Evolutionary conservation across 1,139 yeast species (phyloP).

Genomic region (Pichia terricola): DNA sequence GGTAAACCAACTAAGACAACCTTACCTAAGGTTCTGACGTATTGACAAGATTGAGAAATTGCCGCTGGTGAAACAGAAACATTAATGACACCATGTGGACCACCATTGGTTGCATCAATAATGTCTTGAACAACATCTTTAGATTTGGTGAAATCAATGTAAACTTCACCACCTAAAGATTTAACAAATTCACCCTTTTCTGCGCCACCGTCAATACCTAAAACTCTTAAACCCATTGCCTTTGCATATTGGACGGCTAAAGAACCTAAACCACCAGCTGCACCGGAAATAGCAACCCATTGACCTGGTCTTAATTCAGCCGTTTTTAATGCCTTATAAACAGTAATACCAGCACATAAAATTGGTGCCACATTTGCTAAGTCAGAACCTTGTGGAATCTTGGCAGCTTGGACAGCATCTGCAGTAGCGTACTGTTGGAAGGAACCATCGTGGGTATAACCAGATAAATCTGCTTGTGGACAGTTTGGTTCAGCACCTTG

Average conservation of each 20-base stretch:
- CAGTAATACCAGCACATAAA: constrained; percentile 75
- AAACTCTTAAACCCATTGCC: constrained; percentile 66
- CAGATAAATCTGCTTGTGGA: constrained; percentile 58
- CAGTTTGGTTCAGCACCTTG: constrained; percentile 59
- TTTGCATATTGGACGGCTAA: constrained; percentile 66
- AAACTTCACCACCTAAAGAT: constrained; percentile 57
- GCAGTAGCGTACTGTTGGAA: constrained; percentile 78
- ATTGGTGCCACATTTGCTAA: constrained; percentile 63
- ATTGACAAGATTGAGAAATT: constrained; percentile 51
- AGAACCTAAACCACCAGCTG: constrained; percentile 74
- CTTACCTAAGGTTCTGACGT: constrained; percentile 60
- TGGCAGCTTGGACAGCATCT: constrained; percentile 69
- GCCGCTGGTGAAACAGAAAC: constrained; percentile 66
- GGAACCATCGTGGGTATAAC: constrained; percentile 74
- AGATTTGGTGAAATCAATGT: constrained; percentile 51
- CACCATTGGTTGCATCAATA: constrained; percentile 52
- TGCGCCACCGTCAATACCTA: constrained; percentile 70
- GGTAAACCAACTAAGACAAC: constrained; percentile 71
- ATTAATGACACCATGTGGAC: constrained; percentile 68
- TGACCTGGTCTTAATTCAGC: constrained; percentile 53
- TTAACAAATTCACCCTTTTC: constrained; percentile 51
- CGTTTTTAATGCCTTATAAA: constrained; percentile 68
- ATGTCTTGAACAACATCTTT: constrained; percentile 51
- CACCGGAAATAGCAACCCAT: constrained; percentile 74
- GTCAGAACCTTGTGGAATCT: constrained; percentile 56